phyloP scores from a whole-genome alignment of 2,329 filamentous ascomycete genomes.

The Xylaria sp. region DNA sequence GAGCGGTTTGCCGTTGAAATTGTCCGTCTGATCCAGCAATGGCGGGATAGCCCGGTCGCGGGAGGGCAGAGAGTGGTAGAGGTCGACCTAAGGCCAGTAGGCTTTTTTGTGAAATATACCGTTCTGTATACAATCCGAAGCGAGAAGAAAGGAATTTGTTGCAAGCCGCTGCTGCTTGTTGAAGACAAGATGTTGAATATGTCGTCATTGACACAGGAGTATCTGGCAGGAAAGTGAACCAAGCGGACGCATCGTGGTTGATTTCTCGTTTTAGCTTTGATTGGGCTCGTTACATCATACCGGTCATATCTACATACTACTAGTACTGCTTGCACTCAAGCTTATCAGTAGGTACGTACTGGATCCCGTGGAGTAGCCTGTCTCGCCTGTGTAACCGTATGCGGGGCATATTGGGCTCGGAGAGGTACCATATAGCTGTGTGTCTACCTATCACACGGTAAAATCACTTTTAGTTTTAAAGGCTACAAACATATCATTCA shows the following conservation, averaged over 20 bases:
- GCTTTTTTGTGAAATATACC: constrained; percentile 10
- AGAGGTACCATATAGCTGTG: background rate
- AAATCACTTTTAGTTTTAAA: too few relatives aligned
- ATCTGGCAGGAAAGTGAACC: constrained; percentile 31
- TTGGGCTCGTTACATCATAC: constrained; percentile 44
- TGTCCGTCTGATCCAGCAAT: constrained; percentile 2
- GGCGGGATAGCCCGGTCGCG: background rate
- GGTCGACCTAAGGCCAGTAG: background rate
- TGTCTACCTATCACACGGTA: too few relatives aligned
- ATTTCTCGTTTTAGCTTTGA: constrained; percentile 20
- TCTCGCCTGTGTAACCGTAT: background rate
- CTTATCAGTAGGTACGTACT: background rate
- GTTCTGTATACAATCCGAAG: constrained; percentile 3
- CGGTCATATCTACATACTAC: background rate
- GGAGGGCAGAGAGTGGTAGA: constrained; percentile 5
- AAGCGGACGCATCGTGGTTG: constrained; percentile 25
- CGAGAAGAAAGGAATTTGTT: constrained; percentile 1
- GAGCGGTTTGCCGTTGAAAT: constrained; percentile 3
- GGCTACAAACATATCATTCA: too few relatives aligned
- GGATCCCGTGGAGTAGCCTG: background rate
- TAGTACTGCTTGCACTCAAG: background rate
- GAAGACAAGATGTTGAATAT: constrained; percentile 9
- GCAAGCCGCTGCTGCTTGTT: constrained; percentile 16
- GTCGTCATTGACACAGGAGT: constrained; percentile 39
- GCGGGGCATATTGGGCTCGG: background rate